phyloP scores from a whole-genome alignment of 768 basidiomycete species.

The Kwoniella sp. region DNA sequence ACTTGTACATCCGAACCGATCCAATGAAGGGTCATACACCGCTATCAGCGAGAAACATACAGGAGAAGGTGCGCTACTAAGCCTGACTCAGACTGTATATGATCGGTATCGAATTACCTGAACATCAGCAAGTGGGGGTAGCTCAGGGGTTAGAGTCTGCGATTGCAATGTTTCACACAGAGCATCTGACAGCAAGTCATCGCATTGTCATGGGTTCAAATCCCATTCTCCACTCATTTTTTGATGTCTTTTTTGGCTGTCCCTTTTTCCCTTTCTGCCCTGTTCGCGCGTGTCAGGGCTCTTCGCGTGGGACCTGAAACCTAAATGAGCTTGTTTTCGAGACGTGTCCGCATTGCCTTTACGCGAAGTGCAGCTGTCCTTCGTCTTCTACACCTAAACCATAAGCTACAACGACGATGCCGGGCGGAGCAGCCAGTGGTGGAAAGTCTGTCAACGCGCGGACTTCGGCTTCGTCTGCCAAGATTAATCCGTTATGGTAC shows the following conservation, averaged over 20 bases:
- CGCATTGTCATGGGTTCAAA: neutral
- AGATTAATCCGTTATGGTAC: slow-evolving; percentile 49
- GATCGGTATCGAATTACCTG: neutral
- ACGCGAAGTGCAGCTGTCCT: too few relatives aligned
- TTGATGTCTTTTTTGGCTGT: neutral
- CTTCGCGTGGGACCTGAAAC: too few relatives aligned
- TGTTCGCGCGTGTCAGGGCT: too few relatives aligned
- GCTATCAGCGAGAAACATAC: too few relatives aligned
- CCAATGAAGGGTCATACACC: too few relatives aligned
- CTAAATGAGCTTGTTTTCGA: too few relatives aligned
- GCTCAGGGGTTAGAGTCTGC: slow-evolving; percentile 1
- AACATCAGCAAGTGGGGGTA: slow-evolving; percentile 1
- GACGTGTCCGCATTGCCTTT: too few relatives aligned
- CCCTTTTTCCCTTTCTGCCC: neutral
- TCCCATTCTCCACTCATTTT: neutral
- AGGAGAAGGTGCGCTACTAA: too few relatives aligned
- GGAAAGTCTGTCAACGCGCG: slow-evolving; percentile 1
- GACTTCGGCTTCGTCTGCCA: slow-evolving; percentile 21
- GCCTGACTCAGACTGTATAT: neutral
- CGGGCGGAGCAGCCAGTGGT: slow-evolving; percentile 1
- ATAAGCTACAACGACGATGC: slow-evolving; percentile 9
- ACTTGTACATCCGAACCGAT: too few relatives aligned
- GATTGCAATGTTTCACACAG: slow-evolving; percentile 1
- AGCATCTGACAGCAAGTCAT: neutral
- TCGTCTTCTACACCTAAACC: too few relatives aligned